Percentiles rank a stretch among this genome's conserved stretches.
Conservation (phyloP, 805 yeast species). For the Candida namnaoensis region DNA sequence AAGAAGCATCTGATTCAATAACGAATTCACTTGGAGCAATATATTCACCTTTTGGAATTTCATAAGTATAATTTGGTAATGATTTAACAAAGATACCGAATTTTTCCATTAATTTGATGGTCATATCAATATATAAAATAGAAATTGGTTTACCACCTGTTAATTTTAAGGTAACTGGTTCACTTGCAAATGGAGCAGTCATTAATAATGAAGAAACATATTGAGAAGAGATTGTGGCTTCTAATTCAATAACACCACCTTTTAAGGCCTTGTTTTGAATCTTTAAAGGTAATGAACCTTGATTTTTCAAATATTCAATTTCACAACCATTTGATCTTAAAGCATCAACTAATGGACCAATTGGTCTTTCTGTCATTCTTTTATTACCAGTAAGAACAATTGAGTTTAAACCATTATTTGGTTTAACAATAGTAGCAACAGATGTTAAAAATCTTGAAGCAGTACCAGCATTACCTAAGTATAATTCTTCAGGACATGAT, state of each 20-base stretch:
- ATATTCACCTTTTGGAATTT: slow-evolving; percentile 80
- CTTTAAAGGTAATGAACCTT: slow-evolving; percentile 81
- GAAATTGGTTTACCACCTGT: slow-evolving; percentile 98
- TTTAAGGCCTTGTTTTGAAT: slow-evolving; percentile 65
- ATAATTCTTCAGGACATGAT: slow-evolving; percentile 61
- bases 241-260: slow-evolving; percentile 90
- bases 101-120: slow-evolving; percentile 86
- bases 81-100: slow-evolving; percentile 76
- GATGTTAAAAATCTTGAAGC: slow-evolving; percentile 93
- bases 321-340: slow-evolving; percentile 70
- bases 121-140: slow-evolving; percentile 94
- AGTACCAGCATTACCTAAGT: slow-evolving; percentile 96
- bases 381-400: slow-evolving; percentile 86
- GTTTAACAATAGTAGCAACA: slow-evolving; percentile 76
- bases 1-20: slow-evolving; percentile 93
- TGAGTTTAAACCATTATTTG: slow-evolving; percentile 28
- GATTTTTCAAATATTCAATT: slow-evolving; percentile 59
- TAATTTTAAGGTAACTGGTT: slow-evolving; percentile 78
- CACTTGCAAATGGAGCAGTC: slow-evolving; percentile 95
- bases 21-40: slow-evolving; percentile 77
- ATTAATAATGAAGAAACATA: slow-evolving; percentile 92
- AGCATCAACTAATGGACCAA: slow-evolving; percentile 93
- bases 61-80: slow-evolving; percentile 80
- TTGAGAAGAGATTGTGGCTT: slow-evolving; percentile 95
- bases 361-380: slow-evolving; percentile 96